A percentile compares a stretch with the other conserved stretches of the same genome.
phyloP scores from a whole-genome alignment of 768 basidiomycete species.

The Chalciporus chontae region DNA sequence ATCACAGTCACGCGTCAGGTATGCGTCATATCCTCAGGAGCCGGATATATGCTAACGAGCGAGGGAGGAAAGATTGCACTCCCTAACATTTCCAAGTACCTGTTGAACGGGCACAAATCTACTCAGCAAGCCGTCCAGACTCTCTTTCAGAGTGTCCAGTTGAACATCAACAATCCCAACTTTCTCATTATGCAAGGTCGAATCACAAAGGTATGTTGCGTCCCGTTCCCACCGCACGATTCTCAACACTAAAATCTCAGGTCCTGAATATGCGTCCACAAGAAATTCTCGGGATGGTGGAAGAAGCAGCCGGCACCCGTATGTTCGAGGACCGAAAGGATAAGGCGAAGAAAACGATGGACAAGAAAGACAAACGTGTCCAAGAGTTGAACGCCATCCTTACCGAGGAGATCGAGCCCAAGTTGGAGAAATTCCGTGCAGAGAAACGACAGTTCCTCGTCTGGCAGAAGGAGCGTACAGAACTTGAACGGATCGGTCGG shows the following conservation, averaged over 20 bases:
- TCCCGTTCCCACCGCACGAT: neutral
- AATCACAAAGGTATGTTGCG: constrained; percentile 79
- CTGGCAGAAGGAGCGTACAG: constrained; percentile 84
- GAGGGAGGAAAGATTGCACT: constrained; percentile 70
- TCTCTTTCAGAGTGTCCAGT: constrained; percentile 93
- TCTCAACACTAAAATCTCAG: constrained; percentile 20
- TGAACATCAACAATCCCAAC: constrained; percentile 99
- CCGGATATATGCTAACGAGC: neutral
- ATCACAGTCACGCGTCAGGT: constrained; percentile 98
- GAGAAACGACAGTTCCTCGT: constrained; percentile 88
- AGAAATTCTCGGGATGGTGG: constrained; percentile 97
- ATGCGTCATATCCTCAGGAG: constrained; percentile 15
- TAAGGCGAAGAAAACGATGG: constrained; percentile 93
- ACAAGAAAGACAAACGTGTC: constrained; percentile 94
- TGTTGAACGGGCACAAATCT: constrained; percentile 93
- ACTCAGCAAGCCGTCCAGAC: constrained; percentile 82
- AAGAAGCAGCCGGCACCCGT: constrained; percentile 96
- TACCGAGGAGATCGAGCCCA: constrained; percentile 89
- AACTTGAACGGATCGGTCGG: constrained; percentile 82
- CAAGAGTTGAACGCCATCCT: constrained; percentile 81
- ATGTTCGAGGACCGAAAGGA: constrained; percentile 99
- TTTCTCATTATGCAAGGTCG: constrained; percentile 99
- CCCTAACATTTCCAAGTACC: constrained; percentile 91
- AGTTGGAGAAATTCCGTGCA: constrained; percentile 82
- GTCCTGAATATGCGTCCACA: constrained; percentile 97